Conservation (phyloP, 345 rosid genomes). For the Populus nigra region DNA sequence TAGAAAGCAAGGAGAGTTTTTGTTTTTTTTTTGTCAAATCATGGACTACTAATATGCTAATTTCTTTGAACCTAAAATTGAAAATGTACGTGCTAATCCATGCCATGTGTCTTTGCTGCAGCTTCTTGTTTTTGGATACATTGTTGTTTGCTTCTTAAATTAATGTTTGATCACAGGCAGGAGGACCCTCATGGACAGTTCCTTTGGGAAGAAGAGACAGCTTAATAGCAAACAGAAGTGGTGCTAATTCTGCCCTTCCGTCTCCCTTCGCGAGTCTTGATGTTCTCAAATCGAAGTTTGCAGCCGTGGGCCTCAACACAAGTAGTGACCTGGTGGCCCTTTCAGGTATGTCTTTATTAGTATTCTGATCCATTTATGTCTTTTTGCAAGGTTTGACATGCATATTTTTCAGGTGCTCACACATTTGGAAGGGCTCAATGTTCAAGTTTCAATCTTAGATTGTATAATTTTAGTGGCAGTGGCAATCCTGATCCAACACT, state of each 20-base stretch:
- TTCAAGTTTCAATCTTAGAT: conserved; percentile 24
- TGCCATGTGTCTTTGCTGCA: too few relatives aligned
- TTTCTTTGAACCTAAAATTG: too few relatives aligned
- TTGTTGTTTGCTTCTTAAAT: not conserved
- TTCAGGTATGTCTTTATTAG: conserved; percentile 8
- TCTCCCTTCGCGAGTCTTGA: conserved; percentile 6
- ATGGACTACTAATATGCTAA: too few relatives aligned
- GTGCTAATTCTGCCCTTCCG: conserved; percentile 20
- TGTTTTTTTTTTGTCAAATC: too few relatives aligned
- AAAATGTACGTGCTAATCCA: too few relatives aligned
- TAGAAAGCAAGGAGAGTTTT: too few relatives aligned
- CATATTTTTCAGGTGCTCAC: conserved; percentile 47
- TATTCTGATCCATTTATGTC: not conserved
- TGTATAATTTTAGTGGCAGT: conserved; percentile 47
- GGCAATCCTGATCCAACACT: conserved; percentile 50
- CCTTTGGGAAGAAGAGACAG: conserved; percentile 38
- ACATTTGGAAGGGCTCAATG: conserved; percentile 64
- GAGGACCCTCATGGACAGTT: conserved; percentile 35
- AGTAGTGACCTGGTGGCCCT: conserved; percentile 25
- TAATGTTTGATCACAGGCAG: conserved; percentile 19
- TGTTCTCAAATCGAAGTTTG: conserved; percentile 5
- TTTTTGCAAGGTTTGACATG: too few relatives aligned
- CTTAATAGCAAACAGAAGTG: conserved; percentile 24
- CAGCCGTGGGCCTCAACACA: conserved; percentile 24
- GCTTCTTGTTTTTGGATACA: too few relatives aligned